Base-by-base conservation (phyloP, 2,329 filamentous ascomycete species). In the Penicillium aurantiogriseum region DNA sequence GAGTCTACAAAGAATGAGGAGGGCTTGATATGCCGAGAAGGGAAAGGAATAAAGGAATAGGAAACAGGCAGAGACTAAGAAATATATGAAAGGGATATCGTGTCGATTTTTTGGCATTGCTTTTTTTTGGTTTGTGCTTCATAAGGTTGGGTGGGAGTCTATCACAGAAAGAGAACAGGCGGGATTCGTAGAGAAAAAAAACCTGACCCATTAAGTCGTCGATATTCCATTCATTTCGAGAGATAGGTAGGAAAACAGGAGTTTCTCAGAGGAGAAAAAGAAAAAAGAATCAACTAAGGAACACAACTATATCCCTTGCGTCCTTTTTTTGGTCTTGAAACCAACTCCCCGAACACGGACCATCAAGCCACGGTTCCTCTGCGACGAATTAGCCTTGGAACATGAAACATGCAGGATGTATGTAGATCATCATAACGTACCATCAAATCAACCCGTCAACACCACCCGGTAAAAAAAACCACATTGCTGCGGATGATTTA, bases 11-110 rank as follows among this genome's bases (percentile, higher is more conserved):
- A 59, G 70, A 68, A 69, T 74, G 76, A 76, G 75, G 73, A 76
- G 71, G 76, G 68, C 72, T 80, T 77, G 75, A 78, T 76, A 66
- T 74, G 75, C 77, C 76, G 72, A 48, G n/a, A 51, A 23, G 25
- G 10, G 44, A 47, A 51, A 27, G 3, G 15, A 23, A 31, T 35
- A 35, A 29, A 33, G 3, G 15, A 33, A 36, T 15, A 36, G 25
- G n/a, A 39, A 21, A 36, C 8, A 43, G 23, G 2, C 13, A 40
- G 36, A 39, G 21, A 47, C 42, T 46, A 45, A 35, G 19, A 23
- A 8, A 36, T 46, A 33, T 56, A 40, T 39, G 21, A 27, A 40
- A 45, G 36, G 49, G 35, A 43, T 38, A 54, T 57, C 45, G 59
- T 59, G 63, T 57, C 48, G 52, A 56, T 58, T 57, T 61, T 62